A percentile compares a stretch with the other conserved stretches of the same genome.
Conservation (phyloP, 2,329 filamentous ascomycete genomes). For the Torrubiellomyces zombiae region DNA sequence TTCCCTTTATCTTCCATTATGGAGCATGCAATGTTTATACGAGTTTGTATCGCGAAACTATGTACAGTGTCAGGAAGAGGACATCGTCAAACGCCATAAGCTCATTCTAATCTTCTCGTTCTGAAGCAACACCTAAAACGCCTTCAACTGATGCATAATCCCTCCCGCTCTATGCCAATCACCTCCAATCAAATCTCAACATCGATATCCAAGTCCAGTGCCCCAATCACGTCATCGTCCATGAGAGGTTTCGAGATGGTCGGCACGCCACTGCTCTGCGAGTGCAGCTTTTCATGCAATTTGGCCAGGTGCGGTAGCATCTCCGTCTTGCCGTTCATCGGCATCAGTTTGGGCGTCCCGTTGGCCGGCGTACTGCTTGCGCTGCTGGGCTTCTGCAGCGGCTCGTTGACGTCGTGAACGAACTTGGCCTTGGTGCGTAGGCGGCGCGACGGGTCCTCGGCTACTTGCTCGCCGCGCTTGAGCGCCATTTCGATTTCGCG, state of each 20-base stretch:
- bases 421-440: slow-evolving; percentile 52
- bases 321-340: slow-evolving; percentile 23
- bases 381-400: slow-evolving; percentile 27
- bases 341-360: slow-evolving; percentile 31
- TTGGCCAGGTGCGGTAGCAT: slow-evolving; percentile 36
- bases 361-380: slow-evolving; percentile 34
- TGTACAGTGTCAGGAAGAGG: too few species aligned
- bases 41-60: too few species aligned
- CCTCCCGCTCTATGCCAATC: background rate
- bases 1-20: too few species aligned
- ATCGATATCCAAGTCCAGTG: slow-evolving; percentile 80
- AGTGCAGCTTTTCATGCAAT: slow-evolving; percentile 33
- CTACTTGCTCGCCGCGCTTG: slow-evolving; percentile 44
- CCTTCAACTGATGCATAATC: too few species aligned
- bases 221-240: slow-evolving; percentile 85
- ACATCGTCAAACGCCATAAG: too few species aligned
- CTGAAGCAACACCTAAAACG: too few species aligned
- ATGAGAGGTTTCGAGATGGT: slow-evolving; percentile 64
- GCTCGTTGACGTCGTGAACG: slow-evolving; percentile 43
- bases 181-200: slow-evolving; percentile 52
- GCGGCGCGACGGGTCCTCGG: slow-evolving; percentile 42
- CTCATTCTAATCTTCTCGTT: too few species aligned
- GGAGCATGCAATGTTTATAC: too few species aligned
- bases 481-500: slow-evolving; percentile 44
- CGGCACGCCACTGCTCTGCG: slow-evolving; percentile 42